Conservation (phyloP, 176 grass and related monocot genomes). For the Poa annua region DNA sequence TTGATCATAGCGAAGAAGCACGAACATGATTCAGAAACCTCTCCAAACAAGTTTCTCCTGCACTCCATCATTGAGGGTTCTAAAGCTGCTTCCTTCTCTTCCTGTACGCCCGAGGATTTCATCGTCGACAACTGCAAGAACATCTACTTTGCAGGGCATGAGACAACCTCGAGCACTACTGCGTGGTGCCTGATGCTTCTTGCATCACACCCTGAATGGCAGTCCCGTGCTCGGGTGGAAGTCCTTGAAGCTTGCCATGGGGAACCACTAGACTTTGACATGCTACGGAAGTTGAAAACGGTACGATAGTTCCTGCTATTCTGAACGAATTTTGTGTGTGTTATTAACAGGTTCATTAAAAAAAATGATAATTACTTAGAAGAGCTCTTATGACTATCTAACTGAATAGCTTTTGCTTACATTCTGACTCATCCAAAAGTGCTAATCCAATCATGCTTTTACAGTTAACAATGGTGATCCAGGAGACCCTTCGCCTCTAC, state of each 20-base stretch:
- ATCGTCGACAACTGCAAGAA: slow-evolving; percentile 91
- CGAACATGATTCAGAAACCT: slow-evolving; percentile 2
- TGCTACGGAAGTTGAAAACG: slow-evolving; percentile 65
- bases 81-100: background rate
- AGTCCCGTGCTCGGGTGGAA: slow-evolving; percentile 49
- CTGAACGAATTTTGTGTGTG: background rate
- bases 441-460: background rate
- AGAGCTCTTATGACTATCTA: background rate
- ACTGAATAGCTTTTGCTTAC: slow-evolving; percentile 1
- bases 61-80: slow-evolving; percentile 71
- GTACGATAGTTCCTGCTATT: slow-evolving; percentile 32
- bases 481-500: slow-evolving; percentile 72
- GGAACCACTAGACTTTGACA: slow-evolving; percentile 27
- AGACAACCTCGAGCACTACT: slow-evolving; percentile 58
- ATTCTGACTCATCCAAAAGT: background rate
- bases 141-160: slow-evolving; percentile 81
- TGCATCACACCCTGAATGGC: slow-evolving; percentile 72
- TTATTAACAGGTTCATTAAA: too few relatives aligned
- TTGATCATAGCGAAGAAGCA: slow-evolving; percentile 53
- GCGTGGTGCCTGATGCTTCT: slow-evolving; percentile 87
- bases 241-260: slow-evolving; percentile 52
- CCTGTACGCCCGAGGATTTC: slow-evolving; percentile 46
- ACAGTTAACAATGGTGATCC: slow-evolving; percentile 86
- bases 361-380: background rate
- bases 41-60: slow-evolving; percentile 48